These are phyloP conservation scores for Dictyostelium brefeldianum DNA, from an alignment of 78 protist species.

Conservation along the genomic window DNA sequence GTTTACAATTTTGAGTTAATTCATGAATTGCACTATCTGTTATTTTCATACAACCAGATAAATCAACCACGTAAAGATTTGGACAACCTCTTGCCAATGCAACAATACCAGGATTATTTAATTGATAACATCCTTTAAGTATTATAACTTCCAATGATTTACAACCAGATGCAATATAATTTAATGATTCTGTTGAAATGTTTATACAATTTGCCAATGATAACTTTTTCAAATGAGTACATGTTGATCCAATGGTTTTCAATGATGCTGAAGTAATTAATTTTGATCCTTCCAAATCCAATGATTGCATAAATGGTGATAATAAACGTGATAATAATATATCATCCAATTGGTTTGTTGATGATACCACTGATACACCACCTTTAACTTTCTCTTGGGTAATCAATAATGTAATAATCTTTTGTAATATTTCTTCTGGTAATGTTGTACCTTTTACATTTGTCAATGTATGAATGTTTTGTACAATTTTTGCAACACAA, in stretches of 20 bases:
- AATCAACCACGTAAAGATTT: slow-evolving; percentile 38
- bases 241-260: slow-evolving; percentile 19
- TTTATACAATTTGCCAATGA: slow-evolving; percentile 50
- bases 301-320: not conserved
- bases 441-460: not conserved
- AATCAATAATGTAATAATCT: slow-evolving; percentile 45
- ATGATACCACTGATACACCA: not conserved
- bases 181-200: slow-evolving; percentile 30
- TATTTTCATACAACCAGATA: slow-evolving; percentile 62
- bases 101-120: slow-evolving; percentile 29
- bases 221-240: slow-evolving; percentile 18
- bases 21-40: slow-evolving; percentile 62
- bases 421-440: slow-evolving; percentile 61
- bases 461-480: slow-evolving; percentile 34
- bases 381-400: slow-evolving; percentile 44
- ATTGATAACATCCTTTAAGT: slow-evolving; percentile 44
- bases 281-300: slow-evolving; percentile 67
- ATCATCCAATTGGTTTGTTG: slow-evolving; percentile 49
- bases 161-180: slow-evolving; percentile 29
- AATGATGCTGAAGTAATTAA: not conserved
- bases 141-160: slow-evolving; percentile 7
- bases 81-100: slow-evolving; percentile 50
- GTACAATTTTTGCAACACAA: slow-evolving; percentile 42
- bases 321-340: slow-evolving; percentile 7
- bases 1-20: slow-evolving; percentile 17